Evolutionary conservation across 495 filamentous ascomycete genomes (phyloP), one percentile per base, ranked within the genome.

Genomic region (Tuber borchii): DNA sequence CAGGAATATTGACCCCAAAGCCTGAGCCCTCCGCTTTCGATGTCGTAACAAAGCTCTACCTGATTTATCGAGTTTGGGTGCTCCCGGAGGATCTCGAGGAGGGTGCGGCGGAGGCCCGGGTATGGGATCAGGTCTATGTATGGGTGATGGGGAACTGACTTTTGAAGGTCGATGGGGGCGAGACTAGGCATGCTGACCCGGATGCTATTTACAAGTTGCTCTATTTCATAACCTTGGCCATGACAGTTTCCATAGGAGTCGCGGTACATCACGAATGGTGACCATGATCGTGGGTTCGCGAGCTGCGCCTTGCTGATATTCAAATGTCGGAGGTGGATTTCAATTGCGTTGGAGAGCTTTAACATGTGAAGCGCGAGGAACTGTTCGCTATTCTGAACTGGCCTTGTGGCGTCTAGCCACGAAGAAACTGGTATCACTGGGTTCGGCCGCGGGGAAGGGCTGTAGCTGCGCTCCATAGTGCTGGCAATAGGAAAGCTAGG

Each of bases 111-210:
- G 65, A 81, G 74, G 7, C 73, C 80, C 14, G 45, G 72, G 71
- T 78, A 81, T 39, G 80, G 80, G 20, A 81, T 75, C 8, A 80
- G 51, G 56, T 81, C 80, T 39, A 81, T 81, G 69, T 78, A 81
- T 31, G 80, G 78, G 42, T 81, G 80, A 20, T 81, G 80, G 3
- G 70, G 45, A 16, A 81, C 68, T n/a, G 71, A 45, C 31, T 46
- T 75, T 72, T 78, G 76, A 34, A 78, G 74, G 39, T 74, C 73
- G 16, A 72, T 65, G 10, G 76, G 76, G 14, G 74, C 45, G 6
- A 78, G 61, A n/a, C 73, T 26, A n/a, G 76, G 76, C 51, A 75
- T 76, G 34, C 69, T 48, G 75, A 70, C 40, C 10, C 51, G 48
- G 22, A 78, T 40, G 26, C 42, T 37, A 19, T 44, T 43, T 37